A percentile compares a stretch with the other conserved stretches of the same genome.
phyloP scores from a whole-genome alignment of 371 early-diverging fungal genomes.

The Dinochytrium kinnereticum region DNA sequence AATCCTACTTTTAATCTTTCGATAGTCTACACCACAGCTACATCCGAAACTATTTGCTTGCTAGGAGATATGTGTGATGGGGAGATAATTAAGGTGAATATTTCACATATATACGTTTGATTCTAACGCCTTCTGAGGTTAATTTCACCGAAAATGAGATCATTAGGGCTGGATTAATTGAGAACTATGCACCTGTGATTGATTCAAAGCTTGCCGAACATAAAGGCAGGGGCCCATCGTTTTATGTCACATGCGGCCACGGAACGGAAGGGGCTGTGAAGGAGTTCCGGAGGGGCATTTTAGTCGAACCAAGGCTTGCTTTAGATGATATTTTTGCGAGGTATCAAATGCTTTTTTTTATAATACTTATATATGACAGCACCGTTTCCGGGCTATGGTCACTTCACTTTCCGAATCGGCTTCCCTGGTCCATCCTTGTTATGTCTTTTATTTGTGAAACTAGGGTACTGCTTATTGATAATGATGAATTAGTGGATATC shows the following conservation, averaged over 20 bases:
- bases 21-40: not conserved
- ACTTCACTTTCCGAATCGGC: not conserved
- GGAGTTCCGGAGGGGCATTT: constrained; percentile 29
- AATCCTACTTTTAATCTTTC: not conserved
- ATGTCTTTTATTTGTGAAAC: constrained; percentile 33
- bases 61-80: constrained; percentile 45
- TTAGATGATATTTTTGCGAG: constrained; percentile 14
- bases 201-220: constrained; percentile 31
- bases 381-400: not conserved
- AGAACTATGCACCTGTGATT: constrained; percentile 34
- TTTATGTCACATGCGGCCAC: constrained; percentile 30
- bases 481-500: constrained; percentile 28
- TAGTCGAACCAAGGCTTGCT: constrained; percentile 11
- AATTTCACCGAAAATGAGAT: not conserved
- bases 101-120: not conserved
- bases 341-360: constrained; percentile 8
- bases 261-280: constrained; percentile 17
- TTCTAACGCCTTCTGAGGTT: not conserved
- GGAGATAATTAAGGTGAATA: constrained; percentile 25
- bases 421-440: constrained; percentile 20
- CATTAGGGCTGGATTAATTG: not conserved
- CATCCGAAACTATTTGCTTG: constrained; percentile 15
- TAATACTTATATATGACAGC: too few species aligned
- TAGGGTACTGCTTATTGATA: constrained; percentile 20
- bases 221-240: not conserved